phyloP scores from a whole-genome alignment of 768 basidiomycete genomes.

The Boletus bicolor region DNA sequence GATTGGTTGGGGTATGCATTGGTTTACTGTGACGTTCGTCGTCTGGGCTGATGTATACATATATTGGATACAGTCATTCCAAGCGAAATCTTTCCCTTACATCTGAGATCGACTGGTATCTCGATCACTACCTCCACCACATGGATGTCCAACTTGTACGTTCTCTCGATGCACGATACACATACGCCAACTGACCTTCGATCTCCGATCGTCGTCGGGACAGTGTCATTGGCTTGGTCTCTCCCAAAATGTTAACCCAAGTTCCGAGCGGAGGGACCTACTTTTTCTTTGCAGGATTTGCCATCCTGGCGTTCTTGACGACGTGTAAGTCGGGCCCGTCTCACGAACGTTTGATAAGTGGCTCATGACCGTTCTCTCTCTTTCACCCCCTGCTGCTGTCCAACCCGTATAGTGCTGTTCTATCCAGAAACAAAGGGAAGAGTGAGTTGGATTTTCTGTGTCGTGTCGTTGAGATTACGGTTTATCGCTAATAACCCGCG shows the following conservation, averaged over 20 bases:
- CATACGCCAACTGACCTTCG: not conserved
- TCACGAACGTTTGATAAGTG: not conserved
- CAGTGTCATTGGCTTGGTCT: conserved; percentile 29
- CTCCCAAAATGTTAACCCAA: conserved; percentile 25
- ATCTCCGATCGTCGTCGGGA: not conserved
- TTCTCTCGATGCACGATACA: not conserved
- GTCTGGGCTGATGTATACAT: not conserved
- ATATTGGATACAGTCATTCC: conserved; percentile 33
- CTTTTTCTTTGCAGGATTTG: conserved; percentile 28
- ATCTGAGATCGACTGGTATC: conserved; percentile 40
- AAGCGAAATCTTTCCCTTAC: conserved; percentile 41
- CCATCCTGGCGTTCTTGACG: conserved; percentile 28
- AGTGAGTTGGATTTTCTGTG: conserved; percentile 15
- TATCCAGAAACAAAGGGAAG: conserved; percentile 34
- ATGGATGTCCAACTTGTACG: conserved; percentile 40
- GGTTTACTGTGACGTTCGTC: not conserved
- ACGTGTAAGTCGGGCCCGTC: conserved; percentile 17
- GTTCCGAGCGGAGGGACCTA: conserved; percentile 26
- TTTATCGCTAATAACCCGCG: not conserved
- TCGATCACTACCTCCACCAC: conserved; percentile 41
- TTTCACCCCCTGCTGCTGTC: no score
- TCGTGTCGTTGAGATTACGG: no score
- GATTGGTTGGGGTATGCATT: conserved; percentile 27
- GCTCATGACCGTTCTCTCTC: not conserved
- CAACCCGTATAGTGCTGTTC: conserved; percentile 16